Conservation (phyloP, 108 stramenopile species). For the Poteriospumella lacustris region DNA sequence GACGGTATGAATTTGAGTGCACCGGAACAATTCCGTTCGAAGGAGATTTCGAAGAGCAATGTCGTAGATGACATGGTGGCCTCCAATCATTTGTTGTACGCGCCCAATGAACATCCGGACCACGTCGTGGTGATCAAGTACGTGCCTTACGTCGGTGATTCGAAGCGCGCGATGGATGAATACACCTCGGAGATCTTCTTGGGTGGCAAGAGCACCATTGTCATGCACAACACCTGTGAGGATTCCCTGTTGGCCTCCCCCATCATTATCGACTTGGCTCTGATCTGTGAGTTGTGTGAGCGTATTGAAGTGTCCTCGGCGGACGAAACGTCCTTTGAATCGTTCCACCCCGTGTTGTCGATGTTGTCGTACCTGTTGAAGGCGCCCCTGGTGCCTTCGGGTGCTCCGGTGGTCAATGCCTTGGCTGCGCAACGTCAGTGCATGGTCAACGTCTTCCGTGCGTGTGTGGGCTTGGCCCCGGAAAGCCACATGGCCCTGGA, state of each 20-base stretch:
- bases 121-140: slow-evolving; percentile 80
- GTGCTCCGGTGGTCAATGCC: slow-evolving; percentile 94
- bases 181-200: slow-evolving; percentile 97
- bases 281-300: slow-evolving; percentile 83
- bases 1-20: slow-evolving; percentile 93
- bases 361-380: slow-evolving; percentile 95
- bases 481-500: slow-evolving; percentile 93
- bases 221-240: slow-evolving; percentile 98
- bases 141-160: slow-evolving; percentile 92
- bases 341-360: slow-evolving; percentile 86
- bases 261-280: slow-evolving; percentile 88
- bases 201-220: slow-evolving; percentile 94
- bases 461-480: slow-evolving; percentile 82
- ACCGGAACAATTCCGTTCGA: slow-evolving; percentile 91
- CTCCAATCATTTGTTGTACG: slow-evolving; percentile 86
- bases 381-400: slow-evolving; percentile 89
- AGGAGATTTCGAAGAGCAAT: slow-evolving; percentile 95
- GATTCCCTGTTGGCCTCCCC: slow-evolving; percentile 92
- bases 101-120: slow-evolving; percentile 92
- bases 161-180: slow-evolving; percentile 98
- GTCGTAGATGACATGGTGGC: slow-evolving; percentile 98
- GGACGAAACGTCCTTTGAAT: slow-evolving; percentile 70
- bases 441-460: slow-evolving; percentile 83
- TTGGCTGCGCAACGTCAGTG: slow-evolving; percentile 80
- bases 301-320: slow-evolving; percentile 69